These are phyloP conservation scores for Vitellaria paradoxa DNA, from an alignment of 179 eudicot species.

Conservation along the genomic window DNA sequence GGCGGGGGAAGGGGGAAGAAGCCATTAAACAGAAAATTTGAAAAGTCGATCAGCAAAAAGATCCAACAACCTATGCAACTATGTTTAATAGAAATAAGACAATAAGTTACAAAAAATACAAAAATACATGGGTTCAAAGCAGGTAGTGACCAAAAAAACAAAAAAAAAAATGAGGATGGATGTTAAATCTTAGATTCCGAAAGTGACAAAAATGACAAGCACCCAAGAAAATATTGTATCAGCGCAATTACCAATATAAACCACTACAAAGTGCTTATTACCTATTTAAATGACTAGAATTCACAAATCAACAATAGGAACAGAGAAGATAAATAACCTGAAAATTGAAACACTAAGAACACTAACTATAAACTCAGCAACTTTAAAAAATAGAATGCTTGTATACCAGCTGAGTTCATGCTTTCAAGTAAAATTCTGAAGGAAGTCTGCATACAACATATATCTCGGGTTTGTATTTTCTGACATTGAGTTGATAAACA, in stretches of 20 bases:
- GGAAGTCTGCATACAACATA: slow-evolving; percentile 61
- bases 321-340: not conserved
- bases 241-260: not conserved
- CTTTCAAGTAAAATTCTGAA: slow-evolving; percentile 61
- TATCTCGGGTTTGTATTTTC: slow-evolving; percentile 41
- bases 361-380: not conserved
- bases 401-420: slow-evolving; percentile 63
- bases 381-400: slow-evolving; percentile 1
- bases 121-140: too few relatives aligned
- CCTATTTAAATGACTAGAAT: not conserved
- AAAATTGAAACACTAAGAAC: not conserved
- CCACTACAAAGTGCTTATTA: not conserved
- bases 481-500: slow-evolving; percentile 35
- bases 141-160: not conserved
- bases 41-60: not conserved
- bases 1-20: not conserved
- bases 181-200: too few relatives aligned
- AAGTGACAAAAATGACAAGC: not conserved
- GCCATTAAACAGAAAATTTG: not conserved
- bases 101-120: not conserved
- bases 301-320: not conserved
- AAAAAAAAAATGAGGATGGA: too few relatives aligned
- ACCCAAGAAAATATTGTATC: not conserved
- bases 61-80: not conserved
- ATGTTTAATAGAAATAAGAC: not conserved